Percentiles rank a stretch among this genome's conserved stretches.
Evolutionary conservation across 805 yeast genomes (phyloP).

Genomic region (Wickerhamiella lipophila): DNA sequence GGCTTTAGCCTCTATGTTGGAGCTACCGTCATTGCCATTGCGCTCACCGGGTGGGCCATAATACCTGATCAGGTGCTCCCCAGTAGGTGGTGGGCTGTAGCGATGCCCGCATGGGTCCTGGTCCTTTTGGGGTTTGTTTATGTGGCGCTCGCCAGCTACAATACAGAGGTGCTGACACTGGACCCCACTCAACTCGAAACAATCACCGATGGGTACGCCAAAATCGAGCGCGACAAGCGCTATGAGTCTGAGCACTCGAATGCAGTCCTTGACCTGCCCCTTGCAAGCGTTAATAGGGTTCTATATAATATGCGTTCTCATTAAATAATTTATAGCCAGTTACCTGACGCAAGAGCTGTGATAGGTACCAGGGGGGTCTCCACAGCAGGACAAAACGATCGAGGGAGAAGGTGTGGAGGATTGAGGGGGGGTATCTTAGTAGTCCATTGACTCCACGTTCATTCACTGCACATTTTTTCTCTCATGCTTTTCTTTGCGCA

Average conservation of each 20-base stretch:
- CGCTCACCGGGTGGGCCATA: conserved; percentile 63
- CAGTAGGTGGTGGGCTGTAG: conserved; percentile 82
- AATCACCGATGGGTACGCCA: conserved; percentile 54
- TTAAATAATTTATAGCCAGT: conserved; percentile 7
- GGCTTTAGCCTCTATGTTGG: conserved; percentile 77
- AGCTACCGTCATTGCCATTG: conserved; percentile 40
- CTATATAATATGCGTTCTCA: conserved; percentile 18
- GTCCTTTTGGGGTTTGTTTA: conserved; percentile 63
- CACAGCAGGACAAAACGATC: neutral
- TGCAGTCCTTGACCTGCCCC: conserved; percentile 79
- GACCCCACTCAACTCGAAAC: conserved; percentile 47
- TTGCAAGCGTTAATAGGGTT: conserved; percentile 30
- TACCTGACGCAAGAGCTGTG: too few relatives aligned
- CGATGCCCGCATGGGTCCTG: conserved; percentile 57
- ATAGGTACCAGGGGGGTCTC: too few relatives aligned
- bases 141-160: conserved; percentile 55
- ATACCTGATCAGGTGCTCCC: conserved; percentile 60
- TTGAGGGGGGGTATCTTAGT: too few relatives aligned
- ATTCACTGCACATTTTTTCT: conserved; percentile 34
- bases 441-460: too few relatives aligned
- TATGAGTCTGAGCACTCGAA: conserved; percentile 52
- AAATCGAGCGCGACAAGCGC: conserved; percentile 26
- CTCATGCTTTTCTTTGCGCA: conserved; percentile 87
- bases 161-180: conserved; percentile 60
- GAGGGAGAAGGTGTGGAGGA: neutral